These are phyloP conservation scores for Coemansia sp. DNA, from an alignment of 192 early-diverging fungal genomes.

Conservation along the genomic window DNA sequence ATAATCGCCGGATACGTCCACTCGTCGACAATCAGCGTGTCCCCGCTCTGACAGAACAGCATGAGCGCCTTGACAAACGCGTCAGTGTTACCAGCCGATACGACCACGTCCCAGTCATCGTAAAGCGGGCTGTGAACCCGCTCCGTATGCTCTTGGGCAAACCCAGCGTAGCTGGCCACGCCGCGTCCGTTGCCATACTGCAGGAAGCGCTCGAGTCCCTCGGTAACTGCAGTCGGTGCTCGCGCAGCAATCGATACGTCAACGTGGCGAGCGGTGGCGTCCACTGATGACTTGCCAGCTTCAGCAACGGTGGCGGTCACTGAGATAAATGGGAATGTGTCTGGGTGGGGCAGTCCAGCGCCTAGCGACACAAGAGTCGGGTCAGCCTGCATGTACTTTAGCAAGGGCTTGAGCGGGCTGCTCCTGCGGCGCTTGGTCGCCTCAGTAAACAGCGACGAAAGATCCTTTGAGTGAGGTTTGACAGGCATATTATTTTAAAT, in stretches of 20 bases:
- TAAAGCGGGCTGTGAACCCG: slow-evolving; percentile 58
- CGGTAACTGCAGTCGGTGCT: slow-evolving; percentile 13
- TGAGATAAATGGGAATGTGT: slow-evolving; percentile 65
- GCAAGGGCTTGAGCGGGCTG: slow-evolving; percentile 51
- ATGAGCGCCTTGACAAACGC: slow-evolving; percentile 61
- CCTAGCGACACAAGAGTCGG: slow-evolving; percentile 68
- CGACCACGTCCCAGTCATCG: slow-evolving; percentile 67
- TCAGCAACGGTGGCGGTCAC: slow-evolving; percentile 60
- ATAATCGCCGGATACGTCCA: slow-evolving; percentile 68
- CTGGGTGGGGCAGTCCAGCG: slow-evolving; percentile 68
- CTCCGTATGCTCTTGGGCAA: slow-evolving; percentile 54
- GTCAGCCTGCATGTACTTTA: slow-evolving; percentile 48
- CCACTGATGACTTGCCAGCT: slow-evolving; percentile 62
- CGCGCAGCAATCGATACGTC: slow-evolving; percentile 12
- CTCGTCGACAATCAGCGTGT: slow-evolving; percentile 63
- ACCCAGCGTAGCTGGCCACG: slow-evolving; percentile 47
- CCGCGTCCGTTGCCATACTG: slow-evolving; percentile 68
- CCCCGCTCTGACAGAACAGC: slow-evolving; percentile 62
- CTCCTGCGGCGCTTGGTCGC: slow-evolving; percentile 34
- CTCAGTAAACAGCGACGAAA: slow-evolving; percentile 46
- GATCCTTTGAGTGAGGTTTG: slow-evolving; percentile 38
- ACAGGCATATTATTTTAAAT: slow-evolving; percentile 22
- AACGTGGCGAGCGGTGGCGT: slow-evolving; percentile 44
- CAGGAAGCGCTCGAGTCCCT: slow-evolving; percentile 58
- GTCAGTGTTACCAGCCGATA: slow-evolving; percentile 66